Conservation (phyloP, 495 filamentous ascomycete genomes). For the Xylaria castorea region DNA sequence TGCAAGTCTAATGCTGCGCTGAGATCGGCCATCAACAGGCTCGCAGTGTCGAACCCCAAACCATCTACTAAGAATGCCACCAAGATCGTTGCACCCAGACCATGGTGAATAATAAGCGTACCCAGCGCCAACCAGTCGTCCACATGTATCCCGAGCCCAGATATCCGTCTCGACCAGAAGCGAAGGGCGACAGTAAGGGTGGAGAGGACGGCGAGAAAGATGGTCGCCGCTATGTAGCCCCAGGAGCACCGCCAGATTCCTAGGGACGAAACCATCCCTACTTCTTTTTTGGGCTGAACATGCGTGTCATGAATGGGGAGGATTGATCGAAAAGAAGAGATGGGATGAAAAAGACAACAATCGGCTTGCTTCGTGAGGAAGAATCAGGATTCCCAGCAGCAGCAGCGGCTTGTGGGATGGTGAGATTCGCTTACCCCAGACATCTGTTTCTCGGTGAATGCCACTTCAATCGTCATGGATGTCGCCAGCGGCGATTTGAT, state of each 20-base stretch:
- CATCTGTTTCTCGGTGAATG: background rate
- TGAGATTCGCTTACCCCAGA: conserved; percentile 23
- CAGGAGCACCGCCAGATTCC: conserved; percentile 22
- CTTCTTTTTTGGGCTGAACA: background rate
- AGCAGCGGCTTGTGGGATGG: conserved; percentile 5
- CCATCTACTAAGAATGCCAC: conserved; percentile 20
- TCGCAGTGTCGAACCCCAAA: conserved; percentile 11
- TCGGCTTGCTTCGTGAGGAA: background rate
- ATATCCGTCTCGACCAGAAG: conserved; percentile 22
- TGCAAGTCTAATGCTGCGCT: conserved; percentile 4
- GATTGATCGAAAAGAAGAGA: background rate
- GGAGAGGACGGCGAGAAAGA: conserved; percentile 19
- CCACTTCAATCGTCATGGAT: conserved; percentile 9
- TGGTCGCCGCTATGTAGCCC: conserved; percentile 18
- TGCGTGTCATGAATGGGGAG: conserved; percentile 1
- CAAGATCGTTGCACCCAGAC: conserved; percentile 8
- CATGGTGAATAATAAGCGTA: conserved; percentile 18
- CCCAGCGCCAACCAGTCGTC: conserved; percentile 26
- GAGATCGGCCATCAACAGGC: background rate
- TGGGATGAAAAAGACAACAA: background rate
- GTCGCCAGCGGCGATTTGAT: conserved; percentile 6
- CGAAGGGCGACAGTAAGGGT: conserved; percentile 21
- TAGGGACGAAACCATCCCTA: conserved; percentile 28
- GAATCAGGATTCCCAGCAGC: conserved; percentile 8
- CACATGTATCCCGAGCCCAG: background rate